phyloP scores from a whole-genome alignment of 2,329 filamentous ascomycete genomes.

The Epichloe glyceriae region DNA sequence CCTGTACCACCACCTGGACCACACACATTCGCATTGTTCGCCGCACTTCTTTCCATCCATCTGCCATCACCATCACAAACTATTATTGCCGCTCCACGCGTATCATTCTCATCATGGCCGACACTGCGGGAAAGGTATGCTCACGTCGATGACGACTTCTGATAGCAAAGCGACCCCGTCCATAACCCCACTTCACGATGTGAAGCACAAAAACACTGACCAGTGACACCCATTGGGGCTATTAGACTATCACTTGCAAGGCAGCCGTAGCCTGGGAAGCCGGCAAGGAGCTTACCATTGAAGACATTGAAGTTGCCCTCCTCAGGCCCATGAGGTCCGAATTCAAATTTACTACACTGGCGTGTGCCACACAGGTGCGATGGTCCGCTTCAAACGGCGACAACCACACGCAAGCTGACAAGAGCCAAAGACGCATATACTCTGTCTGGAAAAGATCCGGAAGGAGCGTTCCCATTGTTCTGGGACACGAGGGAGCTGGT shows the following conservation, averaged over 20 bases:
- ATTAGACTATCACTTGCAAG: conserved; percentile 87
- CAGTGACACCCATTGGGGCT: not conserved
- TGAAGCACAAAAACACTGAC: conserved; percentile 3
- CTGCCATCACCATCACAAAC: not conserved
- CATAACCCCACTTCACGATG: conserved; percentile 1
- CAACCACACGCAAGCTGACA: conserved; percentile 4
- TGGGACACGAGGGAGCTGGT: conserved; percentile 84
- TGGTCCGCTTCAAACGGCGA: not conserved
- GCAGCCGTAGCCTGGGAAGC: conserved; percentile 97
- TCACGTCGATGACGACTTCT: not conserved
- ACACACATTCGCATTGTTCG: no score
- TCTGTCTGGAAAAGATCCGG: conserved; percentile 89
- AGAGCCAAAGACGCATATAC: conserved; percentile 66
- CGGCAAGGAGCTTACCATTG: conserved; percentile 74
- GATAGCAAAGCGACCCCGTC: conserved; percentile 1
- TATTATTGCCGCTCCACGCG: not conserved
- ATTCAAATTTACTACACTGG: conserved; percentile 97
- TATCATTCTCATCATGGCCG: conserved; percentile 3
- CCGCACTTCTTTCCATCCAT: not conserved
- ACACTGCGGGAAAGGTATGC: conserved; percentile 7
- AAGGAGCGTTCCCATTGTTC: conserved; percentile 81
- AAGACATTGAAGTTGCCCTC: conserved; percentile 85
- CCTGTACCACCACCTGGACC: no score
- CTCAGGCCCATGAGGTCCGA: conserved; percentile 85
- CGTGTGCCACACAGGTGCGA: conserved; percentile 87